These are phyloP conservation scores for Imleria badia DNA, from an alignment of 768 basidiomycete species.

Conservation along the genomic window DNA sequence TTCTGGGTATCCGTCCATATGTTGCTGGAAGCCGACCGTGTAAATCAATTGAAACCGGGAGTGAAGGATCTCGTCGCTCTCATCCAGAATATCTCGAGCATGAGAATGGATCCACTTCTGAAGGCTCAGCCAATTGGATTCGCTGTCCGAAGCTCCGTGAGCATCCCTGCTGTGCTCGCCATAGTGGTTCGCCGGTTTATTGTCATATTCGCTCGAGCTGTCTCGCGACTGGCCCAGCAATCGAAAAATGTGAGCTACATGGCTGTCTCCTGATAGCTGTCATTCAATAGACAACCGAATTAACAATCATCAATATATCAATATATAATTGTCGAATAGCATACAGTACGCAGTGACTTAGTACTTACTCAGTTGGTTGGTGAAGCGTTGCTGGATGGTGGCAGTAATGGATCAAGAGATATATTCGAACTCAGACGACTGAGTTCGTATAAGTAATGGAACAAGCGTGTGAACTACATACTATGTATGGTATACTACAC, in stretches of 20 bases:
- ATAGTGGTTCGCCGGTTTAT: fast-evolving
- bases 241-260: neutral
- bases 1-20: neutral
- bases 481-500: too few species aligned
- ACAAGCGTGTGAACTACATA: too few species aligned
- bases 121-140: neutral
- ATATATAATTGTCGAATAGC: too few species aligned
- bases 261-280: neutral
- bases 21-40: neutral
- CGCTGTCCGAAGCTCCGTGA: neutral
- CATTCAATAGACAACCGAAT: neutral
- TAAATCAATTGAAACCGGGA: neutral
- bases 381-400: too few species aligned
- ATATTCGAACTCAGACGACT: too few species aligned
- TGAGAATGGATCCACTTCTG: neutral
- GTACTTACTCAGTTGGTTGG: too few species aligned
- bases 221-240: neutral
- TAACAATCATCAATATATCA: too few species aligned
- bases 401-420: too few species aligned
- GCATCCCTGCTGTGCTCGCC: neutral
- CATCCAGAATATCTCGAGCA: neutral
- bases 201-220: too few species aligned
- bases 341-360: too few species aligned
- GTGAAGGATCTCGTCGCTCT: neutral
- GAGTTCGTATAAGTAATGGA: too few species aligned